A percentile compares a stretch with the other conserved stretches of the same genome.
Conservation (phyloP, 148 eudicot genomes). For the Beta vulgaris region DNA sequence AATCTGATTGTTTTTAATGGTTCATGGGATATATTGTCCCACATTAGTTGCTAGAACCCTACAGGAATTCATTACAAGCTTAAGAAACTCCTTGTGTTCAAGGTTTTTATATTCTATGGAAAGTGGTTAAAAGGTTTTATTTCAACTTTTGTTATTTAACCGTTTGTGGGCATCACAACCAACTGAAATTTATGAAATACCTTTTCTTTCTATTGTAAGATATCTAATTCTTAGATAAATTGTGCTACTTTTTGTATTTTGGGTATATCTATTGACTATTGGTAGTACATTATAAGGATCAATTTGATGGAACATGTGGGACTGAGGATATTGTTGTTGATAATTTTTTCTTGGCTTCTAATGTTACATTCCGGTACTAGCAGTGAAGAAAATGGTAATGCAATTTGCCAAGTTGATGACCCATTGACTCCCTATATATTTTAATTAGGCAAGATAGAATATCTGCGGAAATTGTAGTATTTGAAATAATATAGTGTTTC, state of each 20-base stretch:
- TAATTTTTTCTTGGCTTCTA: conserved; percentile 11
- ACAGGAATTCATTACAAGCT: background rate
- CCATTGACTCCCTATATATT: conserved; percentile 9
- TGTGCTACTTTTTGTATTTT: too few species aligned
- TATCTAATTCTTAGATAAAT: too few species aligned
- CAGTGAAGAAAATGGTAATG: conserved; percentile 11
- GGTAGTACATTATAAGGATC: background rate
- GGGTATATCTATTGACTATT: background rate
- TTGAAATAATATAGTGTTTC: conserved; percentile 6
- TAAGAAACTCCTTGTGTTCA: background rate
- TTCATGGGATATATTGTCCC: background rate
- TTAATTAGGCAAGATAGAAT: conserved; percentile 9
- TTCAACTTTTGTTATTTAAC: too few species aligned
- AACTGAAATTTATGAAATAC: background rate
- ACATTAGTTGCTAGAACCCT: background rate
- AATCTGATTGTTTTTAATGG: background rate
- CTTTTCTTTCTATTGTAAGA: background rate
- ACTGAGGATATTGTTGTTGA: background rate
- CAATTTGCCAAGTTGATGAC: conserved; percentile 14
- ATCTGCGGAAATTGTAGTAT: conserved; percentile 19
- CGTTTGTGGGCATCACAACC: too few species aligned
- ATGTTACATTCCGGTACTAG: conserved; percentile 10
- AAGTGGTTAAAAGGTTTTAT: background rate
- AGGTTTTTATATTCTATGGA: background rate
- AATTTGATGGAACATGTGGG: conserved; percentile 1